phyloP scores from a whole-genome alignment of 345 rosid genomes.

The Aethionema arabicum region DNA sequence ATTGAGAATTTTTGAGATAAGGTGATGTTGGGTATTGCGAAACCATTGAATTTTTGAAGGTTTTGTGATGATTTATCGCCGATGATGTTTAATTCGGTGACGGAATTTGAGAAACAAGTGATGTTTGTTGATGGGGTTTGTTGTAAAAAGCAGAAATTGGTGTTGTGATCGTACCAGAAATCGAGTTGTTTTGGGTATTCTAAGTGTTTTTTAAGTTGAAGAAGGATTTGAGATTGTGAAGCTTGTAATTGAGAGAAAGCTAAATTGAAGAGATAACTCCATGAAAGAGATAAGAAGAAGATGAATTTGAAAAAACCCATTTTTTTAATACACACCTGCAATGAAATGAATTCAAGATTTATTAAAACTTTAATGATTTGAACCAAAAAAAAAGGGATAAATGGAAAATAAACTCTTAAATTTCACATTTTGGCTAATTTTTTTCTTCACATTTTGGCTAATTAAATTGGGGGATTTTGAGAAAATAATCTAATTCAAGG shows the following conservation, averaged over 20 bases:
- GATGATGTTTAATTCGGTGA: slow-evolving; percentile 50
- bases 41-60: slow-evolving; percentile 42
- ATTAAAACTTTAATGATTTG: too few species aligned
- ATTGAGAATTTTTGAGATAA: slow-evolving; percentile 60
- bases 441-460: too few species aligned
- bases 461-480: too few species aligned
- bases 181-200: slow-evolving; percentile 69
- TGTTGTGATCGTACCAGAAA: slow-evolving; percentile 53
- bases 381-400: too few species aligned
- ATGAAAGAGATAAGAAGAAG: slow-evolving; percentile 42
- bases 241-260: slow-evolving; percentile 64
- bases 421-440: too few species aligned
- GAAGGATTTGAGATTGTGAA: slow-evolving; percentile 73
- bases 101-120: slow-evolving; percentile 55
- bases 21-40: slow-evolving; percentile 45
- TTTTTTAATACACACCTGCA: not conserved
- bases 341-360: too few species aligned
- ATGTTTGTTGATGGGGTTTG: slow-evolving; percentile 50
- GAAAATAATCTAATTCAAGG: too few species aligned
- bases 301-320: slow-evolving; percentile 47
- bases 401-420: too few species aligned
- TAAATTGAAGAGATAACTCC: slow-evolving; percentile 47
- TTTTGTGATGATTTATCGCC: slow-evolving; percentile 51
- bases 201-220: slow-evolving; percentile 68
- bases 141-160: slow-evolving; percentile 54